Base-by-base conservation (phyloP, 2,329 filamentous ascomycete species). In the Aureobasidium vineae region DNA sequence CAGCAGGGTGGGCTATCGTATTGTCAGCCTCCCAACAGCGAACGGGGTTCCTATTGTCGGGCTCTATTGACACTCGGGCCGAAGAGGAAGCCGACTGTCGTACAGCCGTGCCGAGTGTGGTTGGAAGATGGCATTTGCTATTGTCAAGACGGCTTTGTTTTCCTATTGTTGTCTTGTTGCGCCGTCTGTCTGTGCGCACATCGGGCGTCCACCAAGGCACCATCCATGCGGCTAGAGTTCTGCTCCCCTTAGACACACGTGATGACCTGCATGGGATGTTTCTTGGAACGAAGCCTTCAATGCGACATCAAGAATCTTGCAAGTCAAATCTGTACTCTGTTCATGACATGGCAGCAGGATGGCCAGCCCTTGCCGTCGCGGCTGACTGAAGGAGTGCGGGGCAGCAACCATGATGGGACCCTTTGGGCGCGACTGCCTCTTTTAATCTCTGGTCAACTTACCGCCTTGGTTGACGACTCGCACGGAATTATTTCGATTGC, bases 151-250 rank as follows among this genome's bases (percentile, higher is more conserved):
- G 38, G 40, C 40, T 47, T 47, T 61, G 43, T 61, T 61, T 61
- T 61, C 43, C 57, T 61, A 61, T 61, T 61, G 57, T 61, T 49
- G 57, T 61, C 57, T 52, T 47, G 40, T 21, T 21, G 23, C n/a
- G 33, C 49, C 6, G 33, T 40, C 56, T 23, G 57, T 61, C 57
- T 49, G 57, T 61, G 57, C 57, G 43, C 54, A 45, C 53, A 41
- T 41, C 26, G 53, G 53, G 53, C 53, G 53, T 59, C 53, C 53
- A 56, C 26, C 33, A 11, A 36, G 10, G 33, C 33, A 36, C 33
- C 33, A 41, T 36, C 26, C 19, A 28, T 59, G 40, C 40, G 54
- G 38, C 23, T 59, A 59, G 40, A 33, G 15, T 45, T 21, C 26
- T 45, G 38, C 19, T 38, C 15, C 23, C 11, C 36, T 41, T n/a